Conservation (phyloP, 257 asterid species). For the Nicotiana undulata region DNA sequence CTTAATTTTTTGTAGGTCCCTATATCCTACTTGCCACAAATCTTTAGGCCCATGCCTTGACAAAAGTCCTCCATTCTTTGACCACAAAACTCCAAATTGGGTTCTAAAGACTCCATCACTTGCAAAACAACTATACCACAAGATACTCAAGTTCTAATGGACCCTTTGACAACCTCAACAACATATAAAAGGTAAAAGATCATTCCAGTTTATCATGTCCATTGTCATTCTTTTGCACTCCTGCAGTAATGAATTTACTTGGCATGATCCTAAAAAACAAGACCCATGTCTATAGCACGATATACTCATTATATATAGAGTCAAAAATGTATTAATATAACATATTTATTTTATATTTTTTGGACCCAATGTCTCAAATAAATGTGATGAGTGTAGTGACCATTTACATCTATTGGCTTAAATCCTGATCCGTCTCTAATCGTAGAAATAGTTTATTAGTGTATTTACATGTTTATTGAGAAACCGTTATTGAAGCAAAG, state of each 20-base stretch:
- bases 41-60: conserved; percentile 4
- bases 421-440: background rate
- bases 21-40: background rate
- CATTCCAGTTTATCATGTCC: background rate
- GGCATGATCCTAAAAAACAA: conserved; percentile 3
- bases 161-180: conserved; percentile 4
- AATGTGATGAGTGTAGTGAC: background rate
- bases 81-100: conserved; percentile 9
- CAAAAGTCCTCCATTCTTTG: conserved; percentile 4
- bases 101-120: background rate
- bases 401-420: background rate
- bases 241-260: background rate
- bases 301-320: background rate
- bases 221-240: conserved; percentile 6
- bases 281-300: background rate
- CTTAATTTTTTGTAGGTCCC: conserved; percentile 14
- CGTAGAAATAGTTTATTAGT: background rate
- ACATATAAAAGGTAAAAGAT: background rate
- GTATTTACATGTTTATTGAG: background rate
- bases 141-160: conserved; percentile 8
- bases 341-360: no score
- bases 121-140: background rate
- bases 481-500: background rate
- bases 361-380: background rate
- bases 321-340: no score